Percentiles rank a stretch among this genome's conserved stretches.
These are phyloP conservation scores for Chalciporus pseudorubinellus DNA, from an alignment of 768 basidiomycete species.

Conservation along the genomic window DNA sequence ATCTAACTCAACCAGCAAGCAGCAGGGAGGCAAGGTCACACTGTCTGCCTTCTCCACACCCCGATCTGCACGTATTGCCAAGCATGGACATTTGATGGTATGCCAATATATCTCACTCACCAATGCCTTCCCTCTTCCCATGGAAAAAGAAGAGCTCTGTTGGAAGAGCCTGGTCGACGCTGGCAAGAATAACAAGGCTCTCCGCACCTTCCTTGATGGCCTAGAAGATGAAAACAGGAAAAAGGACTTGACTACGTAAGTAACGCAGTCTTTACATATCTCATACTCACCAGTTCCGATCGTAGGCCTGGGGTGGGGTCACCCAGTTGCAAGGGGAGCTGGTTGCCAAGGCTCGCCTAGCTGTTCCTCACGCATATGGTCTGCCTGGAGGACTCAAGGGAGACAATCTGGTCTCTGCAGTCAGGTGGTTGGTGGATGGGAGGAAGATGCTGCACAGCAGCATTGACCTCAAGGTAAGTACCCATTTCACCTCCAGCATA, in stretches of 20 bases:
- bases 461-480: neutral
- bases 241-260: neutral
- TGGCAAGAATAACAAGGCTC: neutral
- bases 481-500: neutral
- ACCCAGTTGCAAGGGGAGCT: neutral
- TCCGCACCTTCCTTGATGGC: neutral
- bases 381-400: neutral
- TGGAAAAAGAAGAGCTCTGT: neutral
- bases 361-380: neutral
- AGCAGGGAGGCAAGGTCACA: no score
- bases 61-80: neutral
- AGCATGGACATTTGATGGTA: neutral
- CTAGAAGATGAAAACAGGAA: neutral
- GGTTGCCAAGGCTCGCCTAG: neutral
- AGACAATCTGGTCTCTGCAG: neutral
- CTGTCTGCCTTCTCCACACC: no score
- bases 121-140: neutral
- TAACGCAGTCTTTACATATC: neutral
- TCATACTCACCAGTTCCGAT: neutral
- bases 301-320: neutral
- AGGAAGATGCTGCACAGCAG: neutral
- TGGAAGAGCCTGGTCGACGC: neutral
- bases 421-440: neutral
- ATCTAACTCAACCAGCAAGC: no score
- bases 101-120: neutral